Conservation (phyloP, 305 asterid species). For the Solanum hybrid region DNA sequence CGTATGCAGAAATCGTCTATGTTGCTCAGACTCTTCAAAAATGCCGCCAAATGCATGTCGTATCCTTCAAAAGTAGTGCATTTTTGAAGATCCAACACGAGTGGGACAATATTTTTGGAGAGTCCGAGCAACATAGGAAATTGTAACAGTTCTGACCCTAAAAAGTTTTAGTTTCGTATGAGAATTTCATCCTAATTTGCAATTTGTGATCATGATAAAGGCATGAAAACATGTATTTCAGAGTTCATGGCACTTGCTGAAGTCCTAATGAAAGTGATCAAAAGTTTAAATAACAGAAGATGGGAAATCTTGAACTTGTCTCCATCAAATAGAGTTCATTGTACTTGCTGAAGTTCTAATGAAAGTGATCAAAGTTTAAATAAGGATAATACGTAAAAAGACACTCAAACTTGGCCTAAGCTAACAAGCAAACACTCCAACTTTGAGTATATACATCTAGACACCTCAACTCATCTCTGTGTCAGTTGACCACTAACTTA, state of each 20-base stretch:
- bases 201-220: background rate
- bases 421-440: background rate
- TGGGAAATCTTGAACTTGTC: background rate
- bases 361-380: background rate
- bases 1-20: background rate
- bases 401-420: background rate
- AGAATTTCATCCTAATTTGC: background rate
- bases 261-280: background rate
- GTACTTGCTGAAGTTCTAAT: background rate
- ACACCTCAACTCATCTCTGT: background rate
- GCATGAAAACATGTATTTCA: background rate
- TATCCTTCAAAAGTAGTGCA: background rate
- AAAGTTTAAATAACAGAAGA: background rate
- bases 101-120: background rate
- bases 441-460: background rate
- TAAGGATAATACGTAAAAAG: background rate
- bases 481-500: background rate
- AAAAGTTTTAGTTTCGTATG: background rate
- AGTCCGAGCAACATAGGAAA: background rate
- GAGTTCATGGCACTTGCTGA: background rate
- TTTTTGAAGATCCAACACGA: background rate
- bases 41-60: background rate
- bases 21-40: background rate
- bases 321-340: background rate
- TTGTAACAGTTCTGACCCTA: background rate